Evolutionary conservation across 306 rosid species (phyloP).

Genomic region (Quercus dentata): DNA sequence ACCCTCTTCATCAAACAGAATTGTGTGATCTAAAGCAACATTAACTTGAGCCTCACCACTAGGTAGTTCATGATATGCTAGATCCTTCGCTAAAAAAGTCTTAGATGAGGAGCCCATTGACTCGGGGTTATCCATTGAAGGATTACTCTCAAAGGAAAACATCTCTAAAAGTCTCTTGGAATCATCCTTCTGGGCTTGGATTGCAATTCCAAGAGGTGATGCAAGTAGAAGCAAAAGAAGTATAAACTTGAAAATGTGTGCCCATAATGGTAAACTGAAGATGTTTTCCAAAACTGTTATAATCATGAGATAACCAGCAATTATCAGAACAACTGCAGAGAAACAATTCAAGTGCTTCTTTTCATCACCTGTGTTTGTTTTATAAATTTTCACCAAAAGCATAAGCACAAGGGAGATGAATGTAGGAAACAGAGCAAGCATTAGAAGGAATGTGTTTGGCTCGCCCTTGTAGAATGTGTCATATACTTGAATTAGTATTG

Average conservation of each 20-base stretch:
- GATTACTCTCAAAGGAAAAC: constrained; percentile 3
- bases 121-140: no score
- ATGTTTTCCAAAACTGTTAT: constrained; percentile 49
- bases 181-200: constrained; percentile 42
- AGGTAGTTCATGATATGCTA: constrained; percentile 48
- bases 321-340: constrained; percentile 48
- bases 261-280: constrained; percentile 51
- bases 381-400: constrained; percentile 62
- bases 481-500: constrained; percentile 69
- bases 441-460: constrained; percentile 56
- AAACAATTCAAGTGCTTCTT: constrained; percentile 60
- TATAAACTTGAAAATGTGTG: constrained; percentile 25
- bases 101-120: no score
- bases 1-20: constrained; percentile 33
- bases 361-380: constrained; percentile 30
- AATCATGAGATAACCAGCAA: constrained; percentile 65
- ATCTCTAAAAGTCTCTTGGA: constrained; percentile 3
- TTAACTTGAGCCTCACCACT: constrained; percentile 31
- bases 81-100: constrained; percentile 9
- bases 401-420: constrained; percentile 41
- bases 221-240: constrained; percentile 51
- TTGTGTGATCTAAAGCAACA: constrained; percentile 16
- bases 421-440: constrained; percentile 73
- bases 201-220: constrained; percentile 61
- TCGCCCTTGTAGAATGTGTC: constrained; percentile 50